Percentiles rank a stretch among this genome's conserved stretches.
phyloP scores from a whole-genome alignment of 495 filamentous ascomycete species.

The Cairneyella variabilis region DNA sequence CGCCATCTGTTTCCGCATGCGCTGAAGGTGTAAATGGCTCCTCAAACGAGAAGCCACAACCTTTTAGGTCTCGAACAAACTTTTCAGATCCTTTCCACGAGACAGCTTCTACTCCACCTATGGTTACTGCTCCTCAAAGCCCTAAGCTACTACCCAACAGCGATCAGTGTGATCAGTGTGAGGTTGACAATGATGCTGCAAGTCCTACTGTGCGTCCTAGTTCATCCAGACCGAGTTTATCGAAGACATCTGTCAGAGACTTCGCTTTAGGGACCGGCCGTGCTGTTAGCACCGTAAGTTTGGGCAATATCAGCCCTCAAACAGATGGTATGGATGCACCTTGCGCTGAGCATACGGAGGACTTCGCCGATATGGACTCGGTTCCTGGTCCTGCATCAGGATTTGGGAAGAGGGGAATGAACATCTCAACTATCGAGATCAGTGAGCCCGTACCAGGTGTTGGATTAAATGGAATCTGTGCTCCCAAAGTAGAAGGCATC shows the following conservation, averaged over 20 bases:
- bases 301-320: not conserved
- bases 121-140: slow-evolving; percentile 4
- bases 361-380: not conserved
- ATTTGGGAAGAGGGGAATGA: too few species aligned
- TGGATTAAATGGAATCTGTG: not conserved
- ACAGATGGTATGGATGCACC: not conserved
- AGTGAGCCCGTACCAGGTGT: too few species aligned
- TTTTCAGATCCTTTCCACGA: slow-evolving; percentile 1
- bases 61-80: too few species aligned
- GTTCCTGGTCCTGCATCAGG: not conserved
- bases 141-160: not conserved
- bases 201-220: not conserved
- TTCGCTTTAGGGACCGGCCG: not conserved
- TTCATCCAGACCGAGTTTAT: not conserved
- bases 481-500: not conserved
- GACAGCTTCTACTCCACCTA: not conserved
- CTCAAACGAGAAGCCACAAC: too few species aligned
- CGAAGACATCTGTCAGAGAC: not conserved
- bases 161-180: too few species aligned
- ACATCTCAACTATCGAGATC: too few species aligned
- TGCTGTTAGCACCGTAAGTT: not conserved
- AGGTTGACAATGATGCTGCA: not conserved
- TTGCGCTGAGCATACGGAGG: too few species aligned
- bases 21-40: too few species aligned
- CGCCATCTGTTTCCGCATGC: too few species aligned